Percentiles rank a stretch among this genome's conserved stretches.
phyloP scores from a whole-genome alignment of 73 alveolate species.

The Paramecium octaurelia region DNA sequence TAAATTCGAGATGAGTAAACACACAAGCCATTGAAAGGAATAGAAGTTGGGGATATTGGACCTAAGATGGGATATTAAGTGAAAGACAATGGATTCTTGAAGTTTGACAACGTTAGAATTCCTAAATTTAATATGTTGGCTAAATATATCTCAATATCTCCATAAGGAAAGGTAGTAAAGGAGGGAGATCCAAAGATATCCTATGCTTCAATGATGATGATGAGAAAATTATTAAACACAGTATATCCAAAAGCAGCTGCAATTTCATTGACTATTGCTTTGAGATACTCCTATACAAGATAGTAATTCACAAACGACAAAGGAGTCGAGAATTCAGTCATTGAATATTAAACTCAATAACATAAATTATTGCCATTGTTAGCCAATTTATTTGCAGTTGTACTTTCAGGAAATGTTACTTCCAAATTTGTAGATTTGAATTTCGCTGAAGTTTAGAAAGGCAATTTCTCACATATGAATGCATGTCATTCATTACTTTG shows the following conservation, averaged over 20 bases:
- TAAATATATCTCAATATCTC: conserved; percentile 33
- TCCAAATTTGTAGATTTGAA: conserved; percentile 28
- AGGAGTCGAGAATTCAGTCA: conserved; percentile 50
- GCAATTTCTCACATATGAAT: conserved; percentile 36
- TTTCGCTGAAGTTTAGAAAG: conserved; percentile 20
- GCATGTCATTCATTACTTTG: conserved; percentile 60
- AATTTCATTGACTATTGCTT: conserved; percentile 35
- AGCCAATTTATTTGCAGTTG: conserved; percentile 48
- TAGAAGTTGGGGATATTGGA: conserved; percentile 62
- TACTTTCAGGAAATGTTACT: background rate
- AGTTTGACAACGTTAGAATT: conserved; percentile 52
- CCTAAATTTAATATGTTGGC: conserved; percentile 49
- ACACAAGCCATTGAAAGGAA: conserved; percentile 67
- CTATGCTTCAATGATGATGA: conserved; percentile 58
- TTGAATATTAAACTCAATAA: conserved; percentile 56
- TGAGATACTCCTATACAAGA: conserved; percentile 47
- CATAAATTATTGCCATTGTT: conserved; percentile 56
- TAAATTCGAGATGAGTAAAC: conserved; percentile 73
- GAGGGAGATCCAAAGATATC: conserved; percentile 54
- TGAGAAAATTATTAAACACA: background rate
- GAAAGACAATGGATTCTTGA: conserved; percentile 57
- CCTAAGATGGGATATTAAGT: conserved; percentile 52
- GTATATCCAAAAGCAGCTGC: conserved; percentile 18
- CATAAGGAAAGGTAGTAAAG: conserved; percentile 33
- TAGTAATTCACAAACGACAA: conserved; percentile 41